These are phyloP conservation scores for Phyllosticta citribraziliensis DNA, from an alignment of 2,329 filamentous ascomycete species.

Conservation along the genomic window DNA sequence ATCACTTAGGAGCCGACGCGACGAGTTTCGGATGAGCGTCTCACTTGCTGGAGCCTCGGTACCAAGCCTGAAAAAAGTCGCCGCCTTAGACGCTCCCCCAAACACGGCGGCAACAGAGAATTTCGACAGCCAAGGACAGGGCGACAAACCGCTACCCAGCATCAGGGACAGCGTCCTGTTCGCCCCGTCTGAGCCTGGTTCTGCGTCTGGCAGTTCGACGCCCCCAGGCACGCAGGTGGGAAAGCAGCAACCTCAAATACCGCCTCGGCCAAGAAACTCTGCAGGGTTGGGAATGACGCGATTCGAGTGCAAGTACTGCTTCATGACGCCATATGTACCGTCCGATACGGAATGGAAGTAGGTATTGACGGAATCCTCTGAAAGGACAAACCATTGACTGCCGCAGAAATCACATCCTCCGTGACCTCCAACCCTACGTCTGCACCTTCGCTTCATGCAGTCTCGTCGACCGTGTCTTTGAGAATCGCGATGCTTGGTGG, in stretches of 20 bases:
- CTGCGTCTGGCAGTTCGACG: background rate
- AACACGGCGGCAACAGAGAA: background rate
- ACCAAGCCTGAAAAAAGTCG: background rate
- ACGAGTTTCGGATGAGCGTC: slow-evolving; percentile 1
- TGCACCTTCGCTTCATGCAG: slow-evolving; percentile 11
- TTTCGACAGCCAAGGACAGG: background rate
- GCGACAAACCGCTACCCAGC: background rate
- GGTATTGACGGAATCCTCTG: background rate
- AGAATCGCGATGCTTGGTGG: slow-evolving; percentile 10
- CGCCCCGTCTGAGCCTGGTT: background rate
- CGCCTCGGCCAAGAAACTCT: background rate
- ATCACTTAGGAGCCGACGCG: slow-evolving; percentile 10
- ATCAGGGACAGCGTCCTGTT: background rate
- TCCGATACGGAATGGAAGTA: background rate
- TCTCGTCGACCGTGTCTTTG: slow-evolving; percentile 8
- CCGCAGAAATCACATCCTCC: slow-evolving; percentile 11
- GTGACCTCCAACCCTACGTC: slow-evolving; percentile 12
- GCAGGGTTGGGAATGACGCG: background rate
- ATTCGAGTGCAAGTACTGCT: slow-evolving; percentile 1
- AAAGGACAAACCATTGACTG: background rate
- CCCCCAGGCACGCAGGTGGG: background rate
- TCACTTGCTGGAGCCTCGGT: background rate
- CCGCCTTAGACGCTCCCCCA: background rate
- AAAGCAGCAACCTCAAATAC: background rate
- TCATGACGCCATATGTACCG: background rate